phyloP scores from a whole-genome alignment of 805 yeast genomes.

The Starmerella vitae region DNA sequence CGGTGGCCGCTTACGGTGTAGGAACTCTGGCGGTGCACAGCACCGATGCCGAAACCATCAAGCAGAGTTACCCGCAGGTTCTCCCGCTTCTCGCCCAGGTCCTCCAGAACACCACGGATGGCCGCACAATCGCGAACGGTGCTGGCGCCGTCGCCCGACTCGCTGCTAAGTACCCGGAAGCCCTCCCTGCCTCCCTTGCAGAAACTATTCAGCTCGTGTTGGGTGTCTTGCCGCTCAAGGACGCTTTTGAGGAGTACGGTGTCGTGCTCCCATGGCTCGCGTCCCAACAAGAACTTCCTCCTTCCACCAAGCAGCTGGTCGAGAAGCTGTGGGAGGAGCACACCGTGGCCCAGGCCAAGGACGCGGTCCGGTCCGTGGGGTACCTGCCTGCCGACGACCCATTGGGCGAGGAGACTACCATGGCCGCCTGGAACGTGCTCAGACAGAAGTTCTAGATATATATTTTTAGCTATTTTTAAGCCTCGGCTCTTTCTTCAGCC shows the following conservation, averaged over 20 bases:
- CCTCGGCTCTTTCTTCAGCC: neutral
- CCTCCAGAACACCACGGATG: slow-evolving; percentile 60
- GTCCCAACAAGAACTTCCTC: slow-evolving; percentile 21
- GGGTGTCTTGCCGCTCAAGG: slow-evolving; percentile 67
- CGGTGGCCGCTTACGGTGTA: slow-evolving; percentile 91
- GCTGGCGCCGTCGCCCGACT: slow-evolving; percentile 95
- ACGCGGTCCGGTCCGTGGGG: slow-evolving; percentile 37
- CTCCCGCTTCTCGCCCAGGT: slow-evolving; percentile 56
- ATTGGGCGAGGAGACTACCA: slow-evolving; percentile 57
- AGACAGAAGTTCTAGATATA: neutral
- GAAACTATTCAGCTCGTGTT: slow-evolving; percentile 64
- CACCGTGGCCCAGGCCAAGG: slow-evolving; percentile 63
- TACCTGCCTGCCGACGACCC: slow-evolving; percentile 46
- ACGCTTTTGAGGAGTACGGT: slow-evolving; percentile 83
- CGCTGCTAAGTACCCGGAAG: slow-evolving; percentile 53
- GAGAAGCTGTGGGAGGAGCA: slow-evolving; percentile 17
- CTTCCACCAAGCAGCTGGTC: slow-evolving; percentile 9
- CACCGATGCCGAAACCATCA: slow-evolving; percentile 41
- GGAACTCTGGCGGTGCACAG: slow-evolving; percentile 55
- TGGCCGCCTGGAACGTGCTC: slow-evolving; percentile 12
- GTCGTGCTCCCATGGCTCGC: slow-evolving; percentile 74
- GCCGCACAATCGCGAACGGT: slow-evolving; percentile 82
- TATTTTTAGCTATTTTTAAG: neutral
- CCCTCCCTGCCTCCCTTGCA: slow-evolving; percentile 53
- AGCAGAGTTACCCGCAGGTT: slow-evolving; percentile 52